Evolutionary conservation across 139 green algal genomes (phyloP).

Genomic region (Volvox africanus): DNA sequence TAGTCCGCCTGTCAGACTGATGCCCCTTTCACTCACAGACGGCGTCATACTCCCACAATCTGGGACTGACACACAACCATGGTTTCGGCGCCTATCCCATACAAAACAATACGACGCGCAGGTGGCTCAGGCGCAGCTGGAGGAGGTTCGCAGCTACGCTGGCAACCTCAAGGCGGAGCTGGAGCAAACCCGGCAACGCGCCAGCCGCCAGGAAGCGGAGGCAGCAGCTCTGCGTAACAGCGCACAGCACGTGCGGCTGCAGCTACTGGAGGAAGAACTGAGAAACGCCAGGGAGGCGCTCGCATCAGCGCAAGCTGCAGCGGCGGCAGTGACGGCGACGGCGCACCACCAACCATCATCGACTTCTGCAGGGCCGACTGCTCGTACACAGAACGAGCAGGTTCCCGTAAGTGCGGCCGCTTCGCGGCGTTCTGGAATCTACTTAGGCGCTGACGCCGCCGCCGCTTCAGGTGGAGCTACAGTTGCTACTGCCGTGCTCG

Average conservation of each 20-base stretch:
- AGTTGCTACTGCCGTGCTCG: neutral
- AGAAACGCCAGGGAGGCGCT: neutral
- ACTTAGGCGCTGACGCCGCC: neutral
- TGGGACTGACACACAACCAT: too few relatives aligned
- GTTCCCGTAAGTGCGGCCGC: too few relatives aligned
- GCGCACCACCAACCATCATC: neutral
- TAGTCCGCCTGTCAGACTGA: too few relatives aligned
- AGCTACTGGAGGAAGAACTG: constrained; percentile 46
- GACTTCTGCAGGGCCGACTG: too few relatives aligned
- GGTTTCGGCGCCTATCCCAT: too few relatives aligned
- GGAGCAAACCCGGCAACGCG: constrained; percentile 6
- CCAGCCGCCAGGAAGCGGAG: neutral
- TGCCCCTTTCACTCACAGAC: too few relatives aligned
- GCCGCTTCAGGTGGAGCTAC: neutral
- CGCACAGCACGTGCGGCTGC: constrained; percentile 24
- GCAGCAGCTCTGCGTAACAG: constrained; percentile 5
- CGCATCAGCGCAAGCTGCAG: constrained; percentile 3
- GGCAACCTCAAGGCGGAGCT: constrained; percentile 1
- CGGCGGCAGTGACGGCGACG: neutral
- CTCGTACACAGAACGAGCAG: too few relatives aligned
- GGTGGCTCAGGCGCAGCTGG: constrained; percentile 37
- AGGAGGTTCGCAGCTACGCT: neutral
- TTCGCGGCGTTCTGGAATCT: too few relatives aligned
- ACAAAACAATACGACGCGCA: neutral
- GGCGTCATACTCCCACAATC: too few relatives aligned